phyloP scores from a whole-genome alignment of 495 filamentous ascomycete genomes.

The Lichina pygmaea region DNA sequence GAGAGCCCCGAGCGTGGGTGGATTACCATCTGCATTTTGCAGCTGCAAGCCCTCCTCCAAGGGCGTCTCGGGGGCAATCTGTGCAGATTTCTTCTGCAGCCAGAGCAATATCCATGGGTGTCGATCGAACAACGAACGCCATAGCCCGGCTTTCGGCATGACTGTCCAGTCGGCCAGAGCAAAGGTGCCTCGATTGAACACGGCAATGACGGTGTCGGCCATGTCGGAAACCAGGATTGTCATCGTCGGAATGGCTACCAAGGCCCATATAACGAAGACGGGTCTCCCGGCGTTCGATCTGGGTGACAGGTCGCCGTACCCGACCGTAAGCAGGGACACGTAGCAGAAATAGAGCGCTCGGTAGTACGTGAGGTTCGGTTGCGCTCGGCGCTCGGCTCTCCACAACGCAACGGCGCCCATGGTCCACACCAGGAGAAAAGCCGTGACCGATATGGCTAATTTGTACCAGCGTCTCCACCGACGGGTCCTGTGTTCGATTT shows the following conservation, averaged over 20 bases:
- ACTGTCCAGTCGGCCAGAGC: conserved; percentile 28
- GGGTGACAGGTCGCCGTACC: conserved; percentile 17
- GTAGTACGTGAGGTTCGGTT: conserved; percentile 15
- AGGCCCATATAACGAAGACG: conserved; percentile 18
- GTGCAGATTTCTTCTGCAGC: conserved; percentile 11
- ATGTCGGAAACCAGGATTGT: conserved; percentile 36
- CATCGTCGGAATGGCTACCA: conserved; percentile 40
- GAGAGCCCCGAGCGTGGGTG: conserved; percentile 20
- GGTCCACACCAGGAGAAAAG: conserved; percentile 17
- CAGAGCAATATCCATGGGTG: conserved; percentile 16
- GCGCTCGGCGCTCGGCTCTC: conserved; percentile 9
- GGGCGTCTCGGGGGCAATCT: conserved; percentile 14
- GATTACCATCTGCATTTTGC: conserved; percentile 10
- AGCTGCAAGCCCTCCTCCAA: conserved; percentile 21
- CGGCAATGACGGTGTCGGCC: conserved; percentile 30
- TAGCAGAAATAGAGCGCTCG: conserved; percentile 19
- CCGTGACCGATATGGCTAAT: conserved; percentile 10
- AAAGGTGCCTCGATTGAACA: conserved; percentile 26
- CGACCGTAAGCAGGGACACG: conserved; percentile 16
- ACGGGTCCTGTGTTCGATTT: conserved; percentile 11
- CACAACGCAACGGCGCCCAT: conserved; percentile 17
- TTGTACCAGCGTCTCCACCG: conserved; percentile 15
- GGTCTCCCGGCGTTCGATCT: conserved; percentile 15
- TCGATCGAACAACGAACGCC: conserved; percentile 15
- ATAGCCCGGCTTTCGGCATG: conserved; percentile 24